Conservation (phyloP, 108 stramenopile genomes). For the Pseudonitzschia multiseries region DNA sequence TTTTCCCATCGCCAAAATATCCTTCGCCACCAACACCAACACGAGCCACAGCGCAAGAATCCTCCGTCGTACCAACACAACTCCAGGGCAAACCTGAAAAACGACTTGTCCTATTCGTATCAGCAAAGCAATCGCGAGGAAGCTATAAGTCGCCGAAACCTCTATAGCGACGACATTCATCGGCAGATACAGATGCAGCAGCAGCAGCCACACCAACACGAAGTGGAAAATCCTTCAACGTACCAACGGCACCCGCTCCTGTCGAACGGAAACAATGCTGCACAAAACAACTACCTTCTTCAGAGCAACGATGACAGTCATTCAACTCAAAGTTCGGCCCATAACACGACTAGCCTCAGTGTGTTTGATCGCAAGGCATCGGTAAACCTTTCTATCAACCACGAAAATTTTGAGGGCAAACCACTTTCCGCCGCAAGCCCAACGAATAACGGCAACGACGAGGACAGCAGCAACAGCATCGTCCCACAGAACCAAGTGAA, state of each 20-base stretch:
- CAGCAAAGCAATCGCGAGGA: not conserved
- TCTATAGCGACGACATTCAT: not conserved
- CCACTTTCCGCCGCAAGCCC: not conserved
- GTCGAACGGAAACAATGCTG: not conserved
- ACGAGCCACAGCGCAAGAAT: not conserved
- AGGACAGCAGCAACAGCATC: not conserved
- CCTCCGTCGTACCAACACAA: not conserved
- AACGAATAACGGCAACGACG: not conserved
- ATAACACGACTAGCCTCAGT: not conserved
- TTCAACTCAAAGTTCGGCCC: not conserved
- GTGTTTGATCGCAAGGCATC: not conserved
- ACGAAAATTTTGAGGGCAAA: not conserved
- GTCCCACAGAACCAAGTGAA: too few relatives aligned
- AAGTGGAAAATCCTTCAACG: not conserved
- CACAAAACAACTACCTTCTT: not conserved
- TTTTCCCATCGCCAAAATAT: not conserved
- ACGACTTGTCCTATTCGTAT: conserved; percentile 5
- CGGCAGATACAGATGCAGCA: not conserved
- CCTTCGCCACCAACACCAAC: not conserved
- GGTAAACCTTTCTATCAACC: not conserved
- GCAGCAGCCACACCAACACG: not conserved
- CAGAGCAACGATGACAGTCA: not conserved
- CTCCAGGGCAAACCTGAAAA: not conserved
- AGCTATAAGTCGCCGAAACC: not conserved
- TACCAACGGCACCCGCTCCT: not conserved